Base-by-base conservation (phyloP, 2,329 filamentous ascomycete genomes). In the Fusarium buharicum region DNA sequence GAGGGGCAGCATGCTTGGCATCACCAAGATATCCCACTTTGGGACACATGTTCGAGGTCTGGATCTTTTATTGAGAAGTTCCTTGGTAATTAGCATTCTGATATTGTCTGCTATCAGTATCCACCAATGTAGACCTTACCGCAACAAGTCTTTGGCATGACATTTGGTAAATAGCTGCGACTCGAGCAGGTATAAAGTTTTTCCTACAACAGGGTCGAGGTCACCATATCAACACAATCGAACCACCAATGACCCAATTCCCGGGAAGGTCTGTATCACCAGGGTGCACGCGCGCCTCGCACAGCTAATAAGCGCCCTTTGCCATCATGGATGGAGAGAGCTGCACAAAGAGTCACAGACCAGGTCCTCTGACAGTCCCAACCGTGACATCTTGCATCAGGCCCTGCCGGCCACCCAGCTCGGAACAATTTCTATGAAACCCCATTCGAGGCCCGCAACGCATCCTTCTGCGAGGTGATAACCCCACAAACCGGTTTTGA, bases 401-500 rank as follows among this genome's bases (percentile, higher is more conserved):
- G 28, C 41, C 30, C 20, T 39, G 28, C 24, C 38, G 53, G 47
- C 30, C 55, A 47, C 57, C 61, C 38, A 38, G 37, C 24, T 20
- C 36, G 18, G 31, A 40, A 53, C 9, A 45, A 22, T 24, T n/a
- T 20, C 34, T 16, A 31, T 24, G 10, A 18, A 18, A 28, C 48
- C 41, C 37, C 37, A 61, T 64, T 65, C 51, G 62, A 64, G 61
- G 56, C 62, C 57, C 31, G 44, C 62, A 62, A 41, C 52, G 44
- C 52, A 62, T 49, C 61, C 40, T 66, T 40, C 58, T 59, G 53
- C 50, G 46, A 66, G 47, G 62, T 65, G 62, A 59, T 41, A 55
- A 37, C 51, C 53, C 48, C 49, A 49, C 54, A 66, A 66, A 66
- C 62, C 62, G 59, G 62, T 66, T 66, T 66, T 64, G 30, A 10